These are phyloP conservation scores for Termitomyces sp. DNA, from an alignment of 768 basidiomycete species.

Conservation along the genomic window DNA sequence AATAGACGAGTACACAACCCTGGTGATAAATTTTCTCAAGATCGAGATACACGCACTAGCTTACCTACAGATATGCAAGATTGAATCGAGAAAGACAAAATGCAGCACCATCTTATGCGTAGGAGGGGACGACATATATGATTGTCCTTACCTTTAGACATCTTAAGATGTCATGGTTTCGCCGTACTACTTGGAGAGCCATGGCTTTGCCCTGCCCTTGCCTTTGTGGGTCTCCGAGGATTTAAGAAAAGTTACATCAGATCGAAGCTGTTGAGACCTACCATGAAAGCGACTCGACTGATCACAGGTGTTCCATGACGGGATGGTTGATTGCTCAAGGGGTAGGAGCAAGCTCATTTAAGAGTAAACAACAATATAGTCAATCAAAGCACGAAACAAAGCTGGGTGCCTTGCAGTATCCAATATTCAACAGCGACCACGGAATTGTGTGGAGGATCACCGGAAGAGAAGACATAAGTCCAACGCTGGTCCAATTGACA, in stretches of 20 bases:
- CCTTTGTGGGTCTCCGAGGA: background rate
- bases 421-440: background rate
- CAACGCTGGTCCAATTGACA: background rate
- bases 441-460: background rate
- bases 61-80: no score
- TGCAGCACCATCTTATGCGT: no score
- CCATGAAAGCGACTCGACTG: background rate
- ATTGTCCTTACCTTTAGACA: no score
- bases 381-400: background rate
- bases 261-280: background rate
- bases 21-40: no score
- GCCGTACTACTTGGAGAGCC: no score
- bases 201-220: no score
- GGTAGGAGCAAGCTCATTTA: background rate
- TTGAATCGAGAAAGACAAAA: no score
- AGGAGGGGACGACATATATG: no score
- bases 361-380: background rate
- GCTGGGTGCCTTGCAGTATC: background rate
- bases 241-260: background rate
- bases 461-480: background rate
- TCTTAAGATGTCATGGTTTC: no score
- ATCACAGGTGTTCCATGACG: background rate
- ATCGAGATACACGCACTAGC: no score
- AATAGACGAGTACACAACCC: no score
- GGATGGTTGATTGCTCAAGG: background rate